Conservation (phyloP, 1,139 yeast genomes). For the Kodamaea sp. region DNA sequence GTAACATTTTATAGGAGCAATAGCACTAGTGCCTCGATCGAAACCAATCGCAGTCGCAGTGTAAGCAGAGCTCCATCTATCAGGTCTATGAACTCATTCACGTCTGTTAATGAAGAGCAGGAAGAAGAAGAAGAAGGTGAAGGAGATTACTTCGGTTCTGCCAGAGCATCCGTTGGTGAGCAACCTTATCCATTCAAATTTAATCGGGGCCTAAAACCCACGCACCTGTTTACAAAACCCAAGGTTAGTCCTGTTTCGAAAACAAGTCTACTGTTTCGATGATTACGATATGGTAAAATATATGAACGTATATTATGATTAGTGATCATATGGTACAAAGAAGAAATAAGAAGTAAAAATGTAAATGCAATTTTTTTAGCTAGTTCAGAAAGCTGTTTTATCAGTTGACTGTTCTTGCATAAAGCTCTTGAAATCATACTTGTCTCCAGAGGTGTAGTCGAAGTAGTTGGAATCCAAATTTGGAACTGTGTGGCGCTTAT, state of each 20-base stretch:
- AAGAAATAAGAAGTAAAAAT: not conserved
- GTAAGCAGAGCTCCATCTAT: conserved; percentile 32
- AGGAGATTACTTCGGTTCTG: conserved; percentile 6
- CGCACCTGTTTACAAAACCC: not conserved
- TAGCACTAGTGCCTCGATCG: conserved; percentile 22
- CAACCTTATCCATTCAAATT: conserved; percentile 1
- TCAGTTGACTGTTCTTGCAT: conserved; percentile 27
- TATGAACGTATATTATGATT: too few species aligned
- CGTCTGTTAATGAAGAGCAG: conserved; percentile 25
- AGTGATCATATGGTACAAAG: not conserved
- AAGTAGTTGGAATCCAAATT: conserved; percentile 23
- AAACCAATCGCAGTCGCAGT: conserved; percentile 17
- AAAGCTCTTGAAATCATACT: conserved; percentile 40
- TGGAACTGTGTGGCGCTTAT: conserved; percentile 13
- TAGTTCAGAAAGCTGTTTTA: not conserved
- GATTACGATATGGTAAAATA: too few species aligned
- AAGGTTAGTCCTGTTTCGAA: conserved; percentile 1
- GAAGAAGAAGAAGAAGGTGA: conserved; percentile 22
- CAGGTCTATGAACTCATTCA: conserved; percentile 28
- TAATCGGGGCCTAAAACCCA: not conserved
- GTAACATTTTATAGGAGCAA: conserved; percentile 52
- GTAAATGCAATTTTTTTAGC: not conserved
- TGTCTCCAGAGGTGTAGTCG: conserved; percentile 32
- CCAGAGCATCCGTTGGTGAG: not conserved
- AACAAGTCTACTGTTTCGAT: conserved; percentile 7